Evolutionary conservation across 2,329 filamentous ascomycete species (phyloP).

Genomic region (Proliferodiscus dingleyae): DNA sequence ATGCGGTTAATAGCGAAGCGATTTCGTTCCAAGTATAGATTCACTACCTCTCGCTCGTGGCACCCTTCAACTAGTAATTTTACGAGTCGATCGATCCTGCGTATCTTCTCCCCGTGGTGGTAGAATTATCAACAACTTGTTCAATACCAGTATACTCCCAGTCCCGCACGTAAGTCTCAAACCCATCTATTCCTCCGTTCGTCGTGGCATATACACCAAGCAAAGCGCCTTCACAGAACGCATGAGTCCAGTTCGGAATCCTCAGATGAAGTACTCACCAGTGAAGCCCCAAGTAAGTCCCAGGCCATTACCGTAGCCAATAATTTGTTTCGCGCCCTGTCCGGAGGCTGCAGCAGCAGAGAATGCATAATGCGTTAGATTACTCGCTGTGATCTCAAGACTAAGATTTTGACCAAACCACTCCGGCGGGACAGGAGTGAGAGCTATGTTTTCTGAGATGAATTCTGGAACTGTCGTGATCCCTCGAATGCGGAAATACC

Average conservation of each 20-base stretch:
- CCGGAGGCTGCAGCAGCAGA: constrained; percentile 10
- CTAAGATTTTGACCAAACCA: constrained; percentile 9
- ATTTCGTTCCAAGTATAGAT: no score
- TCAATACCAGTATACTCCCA: constrained; percentile 4
- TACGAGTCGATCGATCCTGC: no score
- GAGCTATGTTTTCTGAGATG: constrained; percentile 5
- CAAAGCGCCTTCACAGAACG: constrained; percentile 37
- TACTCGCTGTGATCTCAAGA: constrained; percentile 14
- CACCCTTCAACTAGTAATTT: no score
- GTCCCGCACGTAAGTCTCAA: constrained; percentile 10
- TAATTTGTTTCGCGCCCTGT: constrained; percentile 36
- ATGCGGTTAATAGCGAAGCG: no score
- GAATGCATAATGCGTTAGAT: constrained; percentile 18
- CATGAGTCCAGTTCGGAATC: constrained; percentile 29
- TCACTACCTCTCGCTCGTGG: no score
- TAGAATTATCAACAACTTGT: constrained; percentile 2
- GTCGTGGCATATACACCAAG: constrained; percentile 49
- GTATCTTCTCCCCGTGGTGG: no score
- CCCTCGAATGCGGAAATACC: constrained; percentile 11
- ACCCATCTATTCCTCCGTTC: constrained; percentile 37
- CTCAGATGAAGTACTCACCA: constrained; percentile 21
- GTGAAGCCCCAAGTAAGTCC: constrained; percentile 22
- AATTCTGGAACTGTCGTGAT: constrained; percentile 15
- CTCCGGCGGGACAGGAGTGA: constrained; percentile 6
- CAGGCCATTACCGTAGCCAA: constrained; percentile 37